Percentiles rank a stretch among this genome's conserved stretches.
Evolutionary conservation across 371 early-diverging fungal species (phyloP).

Genomic region (Choanephora cucurbitarum): DNA sequence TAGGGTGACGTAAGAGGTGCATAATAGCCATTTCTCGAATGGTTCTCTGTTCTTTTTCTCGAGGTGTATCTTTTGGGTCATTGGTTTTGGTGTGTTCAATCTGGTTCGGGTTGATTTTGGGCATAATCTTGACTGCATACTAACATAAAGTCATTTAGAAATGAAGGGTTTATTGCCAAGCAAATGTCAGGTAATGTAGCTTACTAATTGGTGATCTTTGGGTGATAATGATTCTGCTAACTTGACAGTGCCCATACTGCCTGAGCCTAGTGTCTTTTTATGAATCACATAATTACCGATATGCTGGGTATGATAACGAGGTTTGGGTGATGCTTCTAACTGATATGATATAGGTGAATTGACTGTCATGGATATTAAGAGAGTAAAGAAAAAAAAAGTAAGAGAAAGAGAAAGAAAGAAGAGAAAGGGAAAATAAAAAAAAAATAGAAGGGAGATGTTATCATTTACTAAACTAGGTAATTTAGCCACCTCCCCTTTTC

Average conservation of each 20-base stretch:
- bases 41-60: conserved; percentile 69
- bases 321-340: neutral
- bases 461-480: too few species aligned
- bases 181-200: neutral
- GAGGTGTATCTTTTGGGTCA: conserved; percentile 50
- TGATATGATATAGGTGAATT: neutral
- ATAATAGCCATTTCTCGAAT: conserved; percentile 81
- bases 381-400: too few species aligned
- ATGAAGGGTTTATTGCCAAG: too few species aligned
- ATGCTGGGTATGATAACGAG: conserved; percentile 26
- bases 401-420: too few species aligned
- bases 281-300: conserved; percentile 45
- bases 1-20: conserved; percentile 80
- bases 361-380: too few species aligned
- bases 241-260: conserved; percentile 98
- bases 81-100: conserved; percentile 19
- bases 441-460: neutral
- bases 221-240: conserved; percentile 66
- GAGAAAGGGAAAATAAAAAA: neutral
- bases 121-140: conserved; percentile 54
- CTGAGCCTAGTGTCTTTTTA: conserved; percentile 91
- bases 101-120: conserved; percentile 33
- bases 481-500: too few species aligned
- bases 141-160: too few species aligned
- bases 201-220: conserved; percentile 25